Evolutionary conservation across 163 green algal species (phyloP).

Genomic region (Scenedesmus sp.): DNA sequence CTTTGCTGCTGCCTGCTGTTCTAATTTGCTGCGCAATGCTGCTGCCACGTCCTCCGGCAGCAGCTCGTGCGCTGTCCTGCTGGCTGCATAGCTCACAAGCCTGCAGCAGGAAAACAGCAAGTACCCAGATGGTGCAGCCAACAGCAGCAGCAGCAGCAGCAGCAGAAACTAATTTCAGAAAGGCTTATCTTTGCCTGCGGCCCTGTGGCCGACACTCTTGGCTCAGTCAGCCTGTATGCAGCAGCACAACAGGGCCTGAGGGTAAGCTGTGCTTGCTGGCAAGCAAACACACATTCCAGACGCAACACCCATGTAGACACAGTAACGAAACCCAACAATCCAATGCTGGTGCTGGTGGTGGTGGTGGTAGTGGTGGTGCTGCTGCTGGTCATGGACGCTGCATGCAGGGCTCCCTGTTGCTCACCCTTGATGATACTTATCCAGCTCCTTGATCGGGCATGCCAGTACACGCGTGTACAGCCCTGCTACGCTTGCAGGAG

Average conservation of each 20-base stretch:
- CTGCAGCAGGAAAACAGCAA: constrained; percentile 18
- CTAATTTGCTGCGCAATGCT: neutral
- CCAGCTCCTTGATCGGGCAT: constrained; percentile 80
- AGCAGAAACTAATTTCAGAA: too few species aligned
- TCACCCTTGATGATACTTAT: constrained; percentile 54
- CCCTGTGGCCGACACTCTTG: too few species aligned
- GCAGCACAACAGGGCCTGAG: neutral
- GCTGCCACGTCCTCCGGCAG: constrained; percentile 38
- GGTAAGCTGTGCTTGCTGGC: too few species aligned
- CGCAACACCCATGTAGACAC: too few species aligned
- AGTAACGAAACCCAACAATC: too few species aligned
- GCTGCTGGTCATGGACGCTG: too few species aligned
- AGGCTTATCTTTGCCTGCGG: too few species aligned
- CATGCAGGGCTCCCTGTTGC: too few species aligned
- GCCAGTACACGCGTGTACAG: constrained; percentile 78
- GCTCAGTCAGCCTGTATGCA: too few species aligned
- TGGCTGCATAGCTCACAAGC: constrained; percentile 24
- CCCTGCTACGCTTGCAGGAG: constrained; percentile 56
- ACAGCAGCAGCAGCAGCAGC: neutral
- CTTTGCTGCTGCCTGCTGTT: constrained; percentile 33
- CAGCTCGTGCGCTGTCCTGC: constrained; percentile 49
- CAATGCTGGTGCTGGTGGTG: too few species aligned
- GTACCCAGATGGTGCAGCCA: neutral
- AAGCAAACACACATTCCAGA: too few species aligned
- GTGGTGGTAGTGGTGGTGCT: too few species aligned